Percentiles rank a stretch among this genome's conserved stretches.
These are phyloP conservation scores for Coemansia sp. DNA, from an alignment of 192 early-diverging fungal genomes.

Conservation along the genomic window DNA sequence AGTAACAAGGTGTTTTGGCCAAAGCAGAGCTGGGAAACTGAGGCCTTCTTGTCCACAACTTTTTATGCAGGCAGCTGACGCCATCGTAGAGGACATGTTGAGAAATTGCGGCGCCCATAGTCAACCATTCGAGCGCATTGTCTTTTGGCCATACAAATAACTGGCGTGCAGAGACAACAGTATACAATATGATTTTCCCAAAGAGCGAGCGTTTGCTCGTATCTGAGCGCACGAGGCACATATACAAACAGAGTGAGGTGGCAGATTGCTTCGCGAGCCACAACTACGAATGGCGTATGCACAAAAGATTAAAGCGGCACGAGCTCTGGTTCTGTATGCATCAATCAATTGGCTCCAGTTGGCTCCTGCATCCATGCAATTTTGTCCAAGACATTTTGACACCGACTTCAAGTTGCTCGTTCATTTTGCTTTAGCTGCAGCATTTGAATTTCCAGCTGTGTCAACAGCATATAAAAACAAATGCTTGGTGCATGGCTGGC, in stretches of 20 bases:
- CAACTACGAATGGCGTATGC: not conserved
- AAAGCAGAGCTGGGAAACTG: not conserved
- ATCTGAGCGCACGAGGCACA: not conserved
- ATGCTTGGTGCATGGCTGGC: not conserved
- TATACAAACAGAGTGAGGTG: too few species aligned
- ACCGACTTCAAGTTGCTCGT: not conserved
- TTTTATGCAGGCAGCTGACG: not conserved
- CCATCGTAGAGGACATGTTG: not conserved
- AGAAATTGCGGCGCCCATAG: conserved; percentile 5
- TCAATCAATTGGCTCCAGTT: not conserved
- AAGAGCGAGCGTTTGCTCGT: not conserved
- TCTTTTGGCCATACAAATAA: not conserved
- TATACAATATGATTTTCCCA: not conserved
- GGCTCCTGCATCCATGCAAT: not conserved
- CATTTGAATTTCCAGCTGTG: not conserved
- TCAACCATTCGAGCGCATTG: not conserved
- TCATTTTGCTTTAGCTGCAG: not conserved
- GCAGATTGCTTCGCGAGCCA: not conserved
- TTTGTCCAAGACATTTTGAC: not conserved
- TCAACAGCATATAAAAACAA: not conserved
- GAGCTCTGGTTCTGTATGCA: not conserved
- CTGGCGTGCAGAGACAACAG: conserved; percentile 3
- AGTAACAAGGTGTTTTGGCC: not conserved
- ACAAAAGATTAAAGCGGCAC: conserved; percentile 1
- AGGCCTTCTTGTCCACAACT: not conserved